Evolutionary conservation across 257 asterid genomes (phyloP), one percentile per base, ranked within the genome.

Genomic region (Penstemon davidsonii): DNA sequence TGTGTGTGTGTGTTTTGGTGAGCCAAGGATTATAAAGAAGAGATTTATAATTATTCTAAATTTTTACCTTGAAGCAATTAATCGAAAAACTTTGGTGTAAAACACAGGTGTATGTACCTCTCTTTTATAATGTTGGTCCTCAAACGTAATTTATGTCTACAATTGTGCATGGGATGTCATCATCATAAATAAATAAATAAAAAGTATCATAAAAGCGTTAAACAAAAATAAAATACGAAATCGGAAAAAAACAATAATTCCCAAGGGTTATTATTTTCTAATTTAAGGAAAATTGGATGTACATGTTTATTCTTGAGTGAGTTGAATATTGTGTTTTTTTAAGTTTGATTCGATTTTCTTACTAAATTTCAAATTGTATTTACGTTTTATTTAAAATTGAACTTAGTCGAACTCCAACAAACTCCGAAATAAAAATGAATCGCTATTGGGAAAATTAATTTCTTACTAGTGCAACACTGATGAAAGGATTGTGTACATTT

Each of bases 401-500:
- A 15, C 18, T 15, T 15, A 15, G 18, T 15, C 18, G 18, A 15
- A 15, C 18, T 15, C 18, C 18, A 15, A 15, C 18, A 15, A 15
- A 15, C 18, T 15, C 18, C 0, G 18, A 15, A 15, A 15, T 15
- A 15, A 15, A 15, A 15, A 15, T 15, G 18, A 15, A 15, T 15
- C 18, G 18, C 18, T 15, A 45, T 45, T 45, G 6, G 6, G 50
- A 8, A 3, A 9, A 15, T 47, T 47, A 7, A 11, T 47, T 47
- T 47, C 12, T 8, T 47, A 8, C 12, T 11, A 67, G 90, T 74
- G 83, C 63, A 81, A 88, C 72, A 85, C 79, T 66, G 87, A 15
- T 15, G 18, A 86, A 77, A 76, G 65, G 86, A 86, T 80, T 15
- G 95, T 96, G 89, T 91, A 70, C 95, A 95, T 86, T 91, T 81